A percentile compares a stretch with the other conserved stretches of the same genome.
phyloP scores from a whole-genome alignment of 495 filamentous ascomycete genomes.

The Talaromyces nanjingensis region DNA sequence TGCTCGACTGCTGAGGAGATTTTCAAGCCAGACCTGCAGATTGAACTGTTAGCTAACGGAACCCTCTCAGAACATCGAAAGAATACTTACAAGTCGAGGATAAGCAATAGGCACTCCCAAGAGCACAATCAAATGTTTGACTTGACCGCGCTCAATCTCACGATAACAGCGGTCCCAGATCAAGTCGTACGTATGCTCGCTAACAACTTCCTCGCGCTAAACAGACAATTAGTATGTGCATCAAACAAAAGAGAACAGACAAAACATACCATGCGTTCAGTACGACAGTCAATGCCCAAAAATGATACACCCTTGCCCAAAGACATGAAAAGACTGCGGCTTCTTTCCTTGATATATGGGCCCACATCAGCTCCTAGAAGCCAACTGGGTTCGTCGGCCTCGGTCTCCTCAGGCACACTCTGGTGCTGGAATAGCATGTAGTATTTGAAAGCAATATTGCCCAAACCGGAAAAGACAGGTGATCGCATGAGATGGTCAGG shows the following conservation, averaged over 20 bases:
- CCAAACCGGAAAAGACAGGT: slow-evolving; percentile 83
- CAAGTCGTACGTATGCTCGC: slow-evolving; percentile 70
- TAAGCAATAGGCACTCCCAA: slow-evolving; percentile 88
- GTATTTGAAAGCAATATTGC: slow-evolving; percentile 91
- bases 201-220: slow-evolving; percentile 68
- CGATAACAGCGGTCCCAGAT: slow-evolving; percentile 76
- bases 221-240: slow-evolving; percentile 18
- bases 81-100: slow-evolving; percentile 62
- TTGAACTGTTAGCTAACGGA: slow-evolving; percentile 9
- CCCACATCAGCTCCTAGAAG: slow-evolving; percentile 69
- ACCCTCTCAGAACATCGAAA: slow-evolving; percentile 19
- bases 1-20: slow-evolving; percentile 68
- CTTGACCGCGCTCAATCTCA: slow-evolving; percentile 77
- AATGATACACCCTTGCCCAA: slow-evolving; percentile 74
- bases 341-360: slow-evolving; percentile 83
- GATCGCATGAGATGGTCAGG: slow-evolving; percentile 85
- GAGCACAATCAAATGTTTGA: slow-evolving; percentile 82
- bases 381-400: slow-evolving; percentile 86
- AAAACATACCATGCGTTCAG: slow-evolving; percentile 63
- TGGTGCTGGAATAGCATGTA: slow-evolving; percentile 99
- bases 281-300: slow-evolving; percentile 83
- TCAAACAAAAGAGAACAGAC: not conserved
- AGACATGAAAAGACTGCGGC: slow-evolving; percentile 78
- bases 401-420: slow-evolving; percentile 68
- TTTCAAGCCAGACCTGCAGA: slow-evolving; percentile 56